Evolutionary conservation across 441 rosid genomes (phyloP), one percentile per base, ranked within the genome.

Genomic region (Viola pubescens): DNA sequence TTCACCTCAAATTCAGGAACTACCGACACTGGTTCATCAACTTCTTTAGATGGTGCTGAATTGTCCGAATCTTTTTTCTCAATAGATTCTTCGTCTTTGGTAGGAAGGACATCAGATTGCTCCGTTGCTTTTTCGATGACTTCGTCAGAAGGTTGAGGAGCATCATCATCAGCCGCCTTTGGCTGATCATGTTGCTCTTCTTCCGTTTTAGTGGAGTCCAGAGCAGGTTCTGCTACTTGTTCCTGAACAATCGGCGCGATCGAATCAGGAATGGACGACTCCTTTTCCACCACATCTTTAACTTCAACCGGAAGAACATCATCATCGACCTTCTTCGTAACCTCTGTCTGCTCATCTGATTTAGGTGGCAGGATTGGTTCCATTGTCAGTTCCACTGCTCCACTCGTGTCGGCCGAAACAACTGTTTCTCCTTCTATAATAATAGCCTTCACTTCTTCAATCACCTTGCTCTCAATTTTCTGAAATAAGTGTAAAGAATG

Each of bases 81-180:
- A 34, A 2, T 19, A 9, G 40, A 39, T 26, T 52, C 55, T 4
- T n/a, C 19, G 2, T 52, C 54, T 26, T 26, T 52, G n/a, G 34
- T 52, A 52, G 37, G n/a, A 52, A 52, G 37, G 19, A 19, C 45
- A 9, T 56, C 38, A 9, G 55, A 10, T 52, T 49, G 55, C 59
- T 66, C 81, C 12, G 49, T 62, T 55, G 51, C 54, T 65, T 71
- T 63, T 40, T 42, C 65, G 61, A 37, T 7, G 7, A 7, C 42
- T 26, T 10, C 40, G 14, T 19, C 4, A 10, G 0, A 7, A 11
- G 62, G 43, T 14, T 45, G 43, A 2, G 61, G 61, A 58, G 14
- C 48, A 54, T 55, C 48, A 5, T n/a, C 46, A 16, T 16, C 19
- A 16, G 19, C 19, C 50, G 8, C 37, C 44, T 37, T 13, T 4